These are phyloP conservation scores for Vitis hybrid DNA, from an alignment of 177 flowering plant genomes.

Conservation along the genomic window DNA sequence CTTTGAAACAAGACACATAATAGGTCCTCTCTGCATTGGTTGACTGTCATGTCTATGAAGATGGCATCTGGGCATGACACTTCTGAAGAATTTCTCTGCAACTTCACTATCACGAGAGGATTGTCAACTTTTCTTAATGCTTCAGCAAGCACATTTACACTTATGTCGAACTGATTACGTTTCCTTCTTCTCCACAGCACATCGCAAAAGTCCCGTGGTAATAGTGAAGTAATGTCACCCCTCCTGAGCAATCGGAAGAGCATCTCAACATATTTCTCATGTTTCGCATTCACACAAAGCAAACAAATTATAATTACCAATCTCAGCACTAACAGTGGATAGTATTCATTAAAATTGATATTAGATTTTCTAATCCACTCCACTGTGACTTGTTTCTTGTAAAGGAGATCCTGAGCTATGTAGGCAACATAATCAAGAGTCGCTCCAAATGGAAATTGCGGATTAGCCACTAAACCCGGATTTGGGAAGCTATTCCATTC, in stretches of 20 bases:
- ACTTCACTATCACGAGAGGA: conserved; percentile 40
- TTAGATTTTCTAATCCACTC: conserved; percentile 42
- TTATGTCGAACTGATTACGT: neutral
- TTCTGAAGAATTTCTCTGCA: conserved; percentile 5
- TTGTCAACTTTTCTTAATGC: conserved; percentile 41
- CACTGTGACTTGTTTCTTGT: conserved; percentile 12
- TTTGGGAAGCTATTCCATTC: conserved; percentile 16
- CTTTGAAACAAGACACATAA: conserved; percentile 31
- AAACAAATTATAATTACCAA: conserved; percentile 40
- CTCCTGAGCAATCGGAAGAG: conserved; percentile 24
- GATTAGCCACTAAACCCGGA: neutral
- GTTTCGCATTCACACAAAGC: conserved; percentile 31
- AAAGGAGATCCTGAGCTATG: conserved; percentile 20
- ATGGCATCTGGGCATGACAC: conserved; percentile 21
- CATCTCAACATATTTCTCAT: conserved; percentile 15
- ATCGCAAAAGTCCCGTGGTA: conserved; percentile 42
- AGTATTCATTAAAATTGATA: conserved; percentile 12
- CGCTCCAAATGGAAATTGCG: neutral
- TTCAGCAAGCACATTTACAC: conserved; percentile 27
- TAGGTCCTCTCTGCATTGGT: conserved; percentile 26
- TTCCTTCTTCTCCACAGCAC: conserved; percentile 17
- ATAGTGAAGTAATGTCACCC: conserved; percentile 23
- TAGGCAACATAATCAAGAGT: conserved; percentile 13
- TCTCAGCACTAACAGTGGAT: conserved; percentile 40
- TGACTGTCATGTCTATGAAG: conserved; percentile 23